phyloP scores from a whole-genome alignment of 1,284 basidiomycete genomes.

The Microbotryomycetes sp. region DNA sequence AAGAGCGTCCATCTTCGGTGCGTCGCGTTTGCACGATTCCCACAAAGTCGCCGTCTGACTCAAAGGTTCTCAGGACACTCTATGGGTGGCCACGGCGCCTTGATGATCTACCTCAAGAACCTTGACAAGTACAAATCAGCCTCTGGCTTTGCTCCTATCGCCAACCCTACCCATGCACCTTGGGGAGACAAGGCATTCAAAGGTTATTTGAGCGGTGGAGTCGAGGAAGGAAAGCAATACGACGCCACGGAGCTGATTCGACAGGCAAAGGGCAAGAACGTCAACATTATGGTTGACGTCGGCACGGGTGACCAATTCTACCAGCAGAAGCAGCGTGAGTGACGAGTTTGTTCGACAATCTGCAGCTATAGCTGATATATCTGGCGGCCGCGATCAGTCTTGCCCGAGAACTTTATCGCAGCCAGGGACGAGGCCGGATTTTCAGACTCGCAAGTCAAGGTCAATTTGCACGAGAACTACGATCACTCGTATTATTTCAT shows the following conservation, averaged over 20 bases:
- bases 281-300: conserved; percentile 70
- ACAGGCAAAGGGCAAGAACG: conserved; percentile 48
- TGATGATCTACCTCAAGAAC: conserved; percentile 77
- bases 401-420: conserved; percentile 79
- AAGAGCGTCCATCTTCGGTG: conserved; percentile 65
- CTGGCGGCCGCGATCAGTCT: too few species aligned
- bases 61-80: conserved; percentile 41
- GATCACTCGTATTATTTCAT: conserved; percentile 84
- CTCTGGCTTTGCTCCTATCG: conserved; percentile 89
- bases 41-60: too few species aligned
- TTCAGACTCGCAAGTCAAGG: conserved; percentile 65
- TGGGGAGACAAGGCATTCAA: conserved; percentile 92
- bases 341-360: too few species aligned
- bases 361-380: too few species aligned
- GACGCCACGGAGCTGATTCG: conserved; percentile 80
- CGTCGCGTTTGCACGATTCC: conserved; percentile 39
- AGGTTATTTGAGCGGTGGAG: conserved; percentile 75
- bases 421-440: conserved; percentile 66
- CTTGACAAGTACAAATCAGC: conserved; percentile 65
- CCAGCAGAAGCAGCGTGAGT: conserved; percentile 30
- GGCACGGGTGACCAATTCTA: conserved; percentile 43
- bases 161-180: conserved; percentile 76
- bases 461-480: conserved; percentile 73
- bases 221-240: conserved; percentile 68
- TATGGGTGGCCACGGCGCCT: conserved; percentile 93